Base-by-base conservation (phyloP, 129 eudicot genomes). In the Artemisia tridentata region DNA sequence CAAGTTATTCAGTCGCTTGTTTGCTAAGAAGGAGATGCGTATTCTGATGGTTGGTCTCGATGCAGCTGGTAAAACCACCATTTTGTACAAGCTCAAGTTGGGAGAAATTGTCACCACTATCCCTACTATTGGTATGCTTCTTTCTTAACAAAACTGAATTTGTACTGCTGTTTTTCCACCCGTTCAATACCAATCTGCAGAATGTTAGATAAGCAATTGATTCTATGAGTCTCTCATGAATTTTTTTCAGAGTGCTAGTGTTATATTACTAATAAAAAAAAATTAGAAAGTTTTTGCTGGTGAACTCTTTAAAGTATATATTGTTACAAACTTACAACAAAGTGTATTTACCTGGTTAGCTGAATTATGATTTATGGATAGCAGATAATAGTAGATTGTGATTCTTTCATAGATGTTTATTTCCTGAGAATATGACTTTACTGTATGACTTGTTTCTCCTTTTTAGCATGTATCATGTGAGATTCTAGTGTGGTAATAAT, bases 41-140 rank as follows among this genome's bases (percentile, higher is more conserved):
- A 76, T 81, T 72, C 20, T 81, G 56, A 81, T 81, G 85, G 79
- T 81, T 60, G 85, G 85, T 76, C 85, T 81, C 31, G 81, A 81
- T 67, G 85, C 85, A 66, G 85, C 85, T 81, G 85, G 81, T 81
- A 81, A 81, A 81, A 81, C 85, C 55, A 81, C 85, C 31, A 81
- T 81, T 72, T 50, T 81, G 68, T 81, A 81, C 75, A 81, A 81
- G 81, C 85, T 81, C 68, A 81, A 81, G 81, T 62, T 81, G 75
- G 85, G 81, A 0, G 81, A 81, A 73, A 76, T 76, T 45, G 85
- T 81, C 38, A 81, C 85, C 61, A 81, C 85, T 61, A 81, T 76
- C 51, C 85, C 85, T 38, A 81, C 85, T 5, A 81, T 81, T 25
- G 85, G 85, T 77, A 81, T 63, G 73, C 14, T 58, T 66, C 47